These are phyloP conservation scores for Chlorella sp. DNA, from an alignment of 139 green algal genomes.

Conservation along the genomic window DNA sequence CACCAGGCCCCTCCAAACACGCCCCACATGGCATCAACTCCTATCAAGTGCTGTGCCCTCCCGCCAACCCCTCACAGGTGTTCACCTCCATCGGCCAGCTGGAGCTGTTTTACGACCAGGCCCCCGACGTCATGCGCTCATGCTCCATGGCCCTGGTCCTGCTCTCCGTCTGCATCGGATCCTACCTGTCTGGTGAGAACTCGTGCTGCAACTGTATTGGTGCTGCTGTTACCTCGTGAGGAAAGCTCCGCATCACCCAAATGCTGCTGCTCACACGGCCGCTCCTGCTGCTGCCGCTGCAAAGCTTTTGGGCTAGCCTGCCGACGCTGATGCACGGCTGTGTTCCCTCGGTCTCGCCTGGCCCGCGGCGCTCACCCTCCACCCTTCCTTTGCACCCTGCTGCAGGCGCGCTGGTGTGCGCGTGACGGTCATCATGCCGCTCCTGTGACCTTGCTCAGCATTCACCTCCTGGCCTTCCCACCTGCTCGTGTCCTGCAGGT, in stretches of 20 bases:
- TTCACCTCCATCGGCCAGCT: constrained; percentile 91
- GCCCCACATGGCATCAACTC: neutral
- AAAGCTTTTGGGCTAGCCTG: too few relatives aligned
- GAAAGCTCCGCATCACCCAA: too few relatives aligned
- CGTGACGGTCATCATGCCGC: neutral
- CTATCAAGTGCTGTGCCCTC: neutral
- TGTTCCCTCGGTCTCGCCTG: too few relatives aligned
- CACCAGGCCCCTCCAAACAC: neutral
- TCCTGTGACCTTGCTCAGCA: neutral
- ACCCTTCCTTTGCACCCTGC: neutral
- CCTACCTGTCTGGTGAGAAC: constrained; percentile 75
- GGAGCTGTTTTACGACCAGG: constrained; percentile 97
- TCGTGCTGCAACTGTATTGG: neutral
- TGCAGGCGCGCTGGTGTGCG: neutral
- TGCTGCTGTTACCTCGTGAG: neutral
- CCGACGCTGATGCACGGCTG: too few relatives aligned
- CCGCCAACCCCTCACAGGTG: constrained; percentile 49
- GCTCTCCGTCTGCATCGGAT: constrained; percentile 79
- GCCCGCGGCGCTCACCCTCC: too few relatives aligned
- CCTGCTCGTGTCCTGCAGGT: neutral
- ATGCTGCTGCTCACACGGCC: too few relatives aligned
- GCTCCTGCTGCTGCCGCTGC: too few relatives aligned
- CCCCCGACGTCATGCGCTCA: constrained; percentile 91
- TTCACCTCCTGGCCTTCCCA: neutral
- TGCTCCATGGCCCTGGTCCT: constrained; percentile 91